Base-by-base conservation (phyloP, 176 grass and related monocot species). In the Avena atlantica region DNA sequence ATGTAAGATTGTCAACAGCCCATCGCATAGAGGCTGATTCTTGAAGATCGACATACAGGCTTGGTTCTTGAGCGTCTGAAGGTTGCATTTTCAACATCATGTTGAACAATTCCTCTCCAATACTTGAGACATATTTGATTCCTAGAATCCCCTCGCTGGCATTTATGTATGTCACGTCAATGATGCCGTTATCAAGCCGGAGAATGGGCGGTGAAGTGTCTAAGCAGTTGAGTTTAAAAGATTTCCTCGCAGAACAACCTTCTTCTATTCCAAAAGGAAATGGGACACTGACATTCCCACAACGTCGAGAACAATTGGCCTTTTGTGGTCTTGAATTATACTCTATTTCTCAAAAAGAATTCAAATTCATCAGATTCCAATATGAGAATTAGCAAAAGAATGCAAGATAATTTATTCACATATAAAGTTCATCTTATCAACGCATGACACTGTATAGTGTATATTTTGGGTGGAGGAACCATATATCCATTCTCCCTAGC, bases 231-330 rank as follows among this genome's bases (percentile, higher is more conserved):
- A 75, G 47, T 21, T 75, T 8, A 75, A 75, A 75, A 52, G 47
- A 25, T 75, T 75, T 75, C n/a, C 72, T 75, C 47, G 72, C 72
- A 52, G 21, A 52, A 76, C 48, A 76, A 27, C 73, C 73, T 52
- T 76, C 73, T 76, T 52, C 73, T 76, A 76, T 17, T 25, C 73
- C 73, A 8, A 76, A 76, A 52, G 73, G 73, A 76, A 52, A 76
- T 76, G 73, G 73, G 23, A 52, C 73, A 76, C 23, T 17, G 24
- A 76, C 23, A 76, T 52, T 17, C 48, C 73, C 73, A 29, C 73
- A 76, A 1, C 45, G 2, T 27, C 48, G 48, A 76, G 48, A 76
- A 76, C 73, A 76, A 29, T 76, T 76, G 11, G 6, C 49, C 73
- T 52, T 51, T 52, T 2, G 21, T 76, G 47, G 73, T 76, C 48